These are phyloP conservation scores for Neocatenulostroma microsporum DNA, from an alignment of 2,329 filamentous ascomycete species.

Conservation along the genomic window DNA sequence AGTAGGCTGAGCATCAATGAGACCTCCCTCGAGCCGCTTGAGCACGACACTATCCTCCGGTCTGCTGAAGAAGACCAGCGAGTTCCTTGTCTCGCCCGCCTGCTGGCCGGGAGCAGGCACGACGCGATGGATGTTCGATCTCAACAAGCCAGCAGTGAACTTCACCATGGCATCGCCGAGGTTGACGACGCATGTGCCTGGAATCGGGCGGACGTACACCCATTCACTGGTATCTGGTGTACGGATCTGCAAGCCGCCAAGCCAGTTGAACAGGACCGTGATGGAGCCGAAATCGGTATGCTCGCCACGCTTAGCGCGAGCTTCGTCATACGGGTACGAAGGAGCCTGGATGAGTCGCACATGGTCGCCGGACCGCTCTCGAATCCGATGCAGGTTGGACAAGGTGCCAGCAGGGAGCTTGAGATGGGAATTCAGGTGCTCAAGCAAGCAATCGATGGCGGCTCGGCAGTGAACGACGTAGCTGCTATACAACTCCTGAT, in stretches of 20 bases:
- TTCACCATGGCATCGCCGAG: conserved; percentile 43
- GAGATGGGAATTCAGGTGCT: conserved; percentile 39
- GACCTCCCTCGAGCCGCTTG: conserved; percentile 29
- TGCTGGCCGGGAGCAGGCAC: conserved; percentile 43
- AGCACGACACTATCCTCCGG: conserved; percentile 43
- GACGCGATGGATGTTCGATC: conserved; percentile 39
- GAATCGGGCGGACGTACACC: conserved; percentile 47
- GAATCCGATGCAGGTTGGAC: conserved; percentile 41
- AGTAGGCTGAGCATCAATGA: conserved; percentile 21
- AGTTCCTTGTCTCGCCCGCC: conserved; percentile 38
- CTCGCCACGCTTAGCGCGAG: conserved; percentile 39
- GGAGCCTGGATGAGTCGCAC: conserved; percentile 48
- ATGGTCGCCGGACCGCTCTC: conserved; percentile 41
- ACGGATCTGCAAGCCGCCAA: conserved; percentile 49
- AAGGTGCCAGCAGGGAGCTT: conserved; percentile 37
- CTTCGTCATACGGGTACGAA: conserved; percentile 38
- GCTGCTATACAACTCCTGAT: conserved; percentile 32
- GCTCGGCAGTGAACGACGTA: conserved; percentile 42
- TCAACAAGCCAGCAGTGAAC: conserved; percentile 33
- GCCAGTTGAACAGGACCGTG: conserved; percentile 49
- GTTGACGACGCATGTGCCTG: conserved; percentile 42
- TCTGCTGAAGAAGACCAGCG: conserved; percentile 48
- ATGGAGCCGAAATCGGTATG: conserved; percentile 53
- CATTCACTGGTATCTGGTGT: conserved; percentile 35
- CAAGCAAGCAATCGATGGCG: conserved; percentile 39